These are phyloP conservation scores for Ganoderma resinaceum DNA, from an alignment of 1,284 basidiomycete species.

Conservation along the genomic window DNA sequence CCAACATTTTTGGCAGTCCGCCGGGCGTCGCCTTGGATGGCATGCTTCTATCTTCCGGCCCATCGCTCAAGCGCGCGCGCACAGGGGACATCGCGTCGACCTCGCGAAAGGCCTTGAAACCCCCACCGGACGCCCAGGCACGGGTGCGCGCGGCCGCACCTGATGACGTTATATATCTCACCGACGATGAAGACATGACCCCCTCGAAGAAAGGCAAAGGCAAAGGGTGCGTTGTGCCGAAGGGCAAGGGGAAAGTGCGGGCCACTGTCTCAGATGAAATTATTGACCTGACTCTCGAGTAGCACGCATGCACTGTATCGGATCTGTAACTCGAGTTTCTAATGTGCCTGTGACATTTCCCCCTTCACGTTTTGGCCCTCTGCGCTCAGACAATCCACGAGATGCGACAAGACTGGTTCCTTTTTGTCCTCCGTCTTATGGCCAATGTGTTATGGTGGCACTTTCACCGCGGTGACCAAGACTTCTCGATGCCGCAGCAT, in stretches of 20 bases:
- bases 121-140: neutral
- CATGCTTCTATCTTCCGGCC: neutral
- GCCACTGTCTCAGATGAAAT: neutral
- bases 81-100: neutral
- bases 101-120: neutral
- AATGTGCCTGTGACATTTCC: neutral
- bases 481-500: neutral
- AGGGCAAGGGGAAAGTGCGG: neutral
- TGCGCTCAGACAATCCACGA: too few relatives aligned
- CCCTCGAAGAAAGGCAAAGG: neutral
- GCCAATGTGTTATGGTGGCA: neutral
- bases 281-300: neutral
- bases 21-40: neutral
- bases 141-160: neutral
- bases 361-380: neutral
- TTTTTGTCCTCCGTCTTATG: neutral
- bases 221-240: neutral
- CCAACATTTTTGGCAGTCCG: neutral
- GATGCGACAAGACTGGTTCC: too few relatives aligned
- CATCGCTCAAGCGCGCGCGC: neutral
- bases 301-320: neutral
- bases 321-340: neutral
- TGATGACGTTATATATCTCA: neutral
- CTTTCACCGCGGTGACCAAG: neutral
- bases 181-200: neutral